Conservation (phyloP, 2,329 filamentous ascomycete genomes). For the Aspergillus fijiensis region DNA sequence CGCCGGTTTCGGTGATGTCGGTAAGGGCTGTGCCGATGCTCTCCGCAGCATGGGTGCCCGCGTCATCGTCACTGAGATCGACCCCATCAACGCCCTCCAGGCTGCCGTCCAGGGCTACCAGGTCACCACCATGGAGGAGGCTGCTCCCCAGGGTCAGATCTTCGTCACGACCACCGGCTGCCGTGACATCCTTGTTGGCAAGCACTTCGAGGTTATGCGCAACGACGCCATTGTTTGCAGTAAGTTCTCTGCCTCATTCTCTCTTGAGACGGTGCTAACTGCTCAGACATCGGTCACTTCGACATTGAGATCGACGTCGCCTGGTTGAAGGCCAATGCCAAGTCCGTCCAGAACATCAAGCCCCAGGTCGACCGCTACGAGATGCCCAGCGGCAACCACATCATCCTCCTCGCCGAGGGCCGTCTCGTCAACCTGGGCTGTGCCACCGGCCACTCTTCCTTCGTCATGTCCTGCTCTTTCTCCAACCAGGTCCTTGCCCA, state of each 20-base stretch:
- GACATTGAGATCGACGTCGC: conserved; percentile 99
- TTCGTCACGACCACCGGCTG: conserved; percentile 99
- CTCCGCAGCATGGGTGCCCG: conserved; percentile 96
- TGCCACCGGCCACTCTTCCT: conserved; percentile 97
- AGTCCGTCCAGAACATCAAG: conserved; percentile 97
- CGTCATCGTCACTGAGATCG: conserved; percentile 93
- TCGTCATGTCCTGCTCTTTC: conserved; percentile 99
- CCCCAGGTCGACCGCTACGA: conserved; percentile 98
- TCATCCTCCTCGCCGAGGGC: conserved; percentile 97
- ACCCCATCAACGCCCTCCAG: conserved; percentile 99
- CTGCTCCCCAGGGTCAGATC: conserved; percentile 84
- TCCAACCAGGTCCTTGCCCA: conserved; percentile 99
- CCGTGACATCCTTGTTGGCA: conserved; percentile 91
- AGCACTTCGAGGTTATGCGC: conserved; percentile 91
- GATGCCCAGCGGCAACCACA: conserved; percentile 90
- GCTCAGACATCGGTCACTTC: conserved; percentile 94
- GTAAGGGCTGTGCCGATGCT: conserved; percentile 96
- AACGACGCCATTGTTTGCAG: conserved; percentile 99
- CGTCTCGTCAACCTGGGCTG: conserved; percentile 99
- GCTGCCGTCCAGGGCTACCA: conserved; percentile 96
- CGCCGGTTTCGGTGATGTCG: conserved; percentile 97
- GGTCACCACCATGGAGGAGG: conserved; percentile 98
- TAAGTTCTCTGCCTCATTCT: conserved; percentile 46
- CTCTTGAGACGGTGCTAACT: neutral
- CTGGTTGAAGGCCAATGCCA: conserved; percentile 97